Evolutionary conservation across 2,329 filamentous ascomycete species (phyloP), one percentile per base, ranked within the genome.

Genomic region (Hymenoscyphus occultus): DNA sequence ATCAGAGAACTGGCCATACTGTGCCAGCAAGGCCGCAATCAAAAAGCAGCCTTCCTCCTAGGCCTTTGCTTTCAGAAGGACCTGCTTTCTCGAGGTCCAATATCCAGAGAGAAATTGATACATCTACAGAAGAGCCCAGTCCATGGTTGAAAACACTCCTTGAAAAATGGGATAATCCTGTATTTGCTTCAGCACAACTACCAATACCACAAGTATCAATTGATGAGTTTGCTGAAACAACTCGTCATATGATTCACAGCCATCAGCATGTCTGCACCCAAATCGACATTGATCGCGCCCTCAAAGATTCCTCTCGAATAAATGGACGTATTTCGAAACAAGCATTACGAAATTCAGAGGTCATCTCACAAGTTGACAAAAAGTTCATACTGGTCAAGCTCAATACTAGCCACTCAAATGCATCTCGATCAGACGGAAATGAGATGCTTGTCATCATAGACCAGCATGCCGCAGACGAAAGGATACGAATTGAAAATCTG

Each of bases 401-500:
- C 1, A 35, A 57, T 39, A 39, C 56, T 13, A 19, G 48, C n/a
- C 19, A 19, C 3, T n/a, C 42, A 14, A 3, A 45, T 45, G 7
- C 42, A 45, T 35, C 32, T 35, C 42, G 14, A n/a, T 6, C 14
- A 9, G 40, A 22, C 14, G 58, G 66, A 48, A 68, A 74, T 2
- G 19, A 42, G 13, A 70, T 87, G 1, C 78, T 98, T 4, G 82
- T 96, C 0, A 80, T 97, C 48, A 81, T 97, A 48, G 95, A 99
- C 73, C 95, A 99, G 73, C 95, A 99, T 74, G 95, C 95, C 0
- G 95, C 93, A 2, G 94, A 97, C 74, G 95, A 99, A 78, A 85
- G 95, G 57, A 87, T 90, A 68, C 87, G 88, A 1, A 84, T 98
- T 0, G 95, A 99, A 74, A 75, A 77, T 0, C 81, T 99, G 0